These are phyloP conservation scores for Raddia distichophylla DNA, from an alignment of 176 grass and related monocot species.

Conservation along the genomic window DNA sequence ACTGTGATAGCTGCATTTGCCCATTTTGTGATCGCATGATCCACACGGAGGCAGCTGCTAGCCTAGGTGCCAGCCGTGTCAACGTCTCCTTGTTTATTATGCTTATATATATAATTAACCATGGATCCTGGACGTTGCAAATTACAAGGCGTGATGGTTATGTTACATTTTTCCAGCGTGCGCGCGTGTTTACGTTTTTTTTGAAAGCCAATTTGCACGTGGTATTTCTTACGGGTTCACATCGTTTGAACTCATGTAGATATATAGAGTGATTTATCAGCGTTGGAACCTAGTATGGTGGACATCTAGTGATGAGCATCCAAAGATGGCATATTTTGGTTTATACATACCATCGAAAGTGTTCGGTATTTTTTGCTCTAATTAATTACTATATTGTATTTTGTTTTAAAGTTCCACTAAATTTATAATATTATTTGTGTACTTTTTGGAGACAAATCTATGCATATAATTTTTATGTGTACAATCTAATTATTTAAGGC, in stretches of 20 bases:
- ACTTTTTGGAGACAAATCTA: no score
- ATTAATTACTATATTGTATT: no score
- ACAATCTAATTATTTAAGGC: no score
- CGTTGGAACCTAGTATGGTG: neutral
- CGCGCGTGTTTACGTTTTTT: neutral
- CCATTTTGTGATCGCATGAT: neutral
- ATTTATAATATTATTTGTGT: no score
- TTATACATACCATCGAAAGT: no score
- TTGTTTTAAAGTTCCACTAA: no score
- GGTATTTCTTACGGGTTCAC: neutral
- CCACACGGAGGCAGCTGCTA: neutral
- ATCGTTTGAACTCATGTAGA: neutral
- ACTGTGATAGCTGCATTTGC: neutral
- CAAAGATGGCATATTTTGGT: no score
- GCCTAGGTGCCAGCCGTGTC: no score
- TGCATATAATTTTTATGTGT: no score
- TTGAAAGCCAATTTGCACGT: neutral
- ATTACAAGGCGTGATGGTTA: neutral
- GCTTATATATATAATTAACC: no score
- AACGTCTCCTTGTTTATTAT: neutral
- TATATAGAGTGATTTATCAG: neutral
- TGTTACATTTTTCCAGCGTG: neutral
- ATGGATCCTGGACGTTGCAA: neutral
- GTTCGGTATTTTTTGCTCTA: no score
- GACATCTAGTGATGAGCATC: no score